These are phyloP conservation scores for Spiromastix sp. DNA, from an alignment of 2,329 filamentous ascomycete species.

Conservation along the genomic window DNA sequence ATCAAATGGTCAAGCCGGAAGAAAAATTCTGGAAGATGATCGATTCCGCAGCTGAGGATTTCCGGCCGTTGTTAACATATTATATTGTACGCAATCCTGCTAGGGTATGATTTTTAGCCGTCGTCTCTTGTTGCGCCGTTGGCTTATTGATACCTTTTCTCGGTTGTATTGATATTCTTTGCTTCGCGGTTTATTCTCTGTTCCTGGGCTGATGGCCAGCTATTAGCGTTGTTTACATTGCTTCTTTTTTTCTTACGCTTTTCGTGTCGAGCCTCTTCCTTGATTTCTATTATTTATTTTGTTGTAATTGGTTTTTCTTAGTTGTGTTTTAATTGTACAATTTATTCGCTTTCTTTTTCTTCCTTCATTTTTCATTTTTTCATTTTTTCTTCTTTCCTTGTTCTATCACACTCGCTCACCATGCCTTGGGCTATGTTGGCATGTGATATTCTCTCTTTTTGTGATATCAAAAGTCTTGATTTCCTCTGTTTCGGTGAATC, in stretches of 20 bases:
- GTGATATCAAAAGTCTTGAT: no score
- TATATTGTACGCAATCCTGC: slow-evolving; percentile 19
- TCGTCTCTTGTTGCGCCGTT: no score
- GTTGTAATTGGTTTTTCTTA: background rate
- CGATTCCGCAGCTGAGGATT: slow-evolving; percentile 19
- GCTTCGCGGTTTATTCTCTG: background rate
- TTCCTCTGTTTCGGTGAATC: no score
- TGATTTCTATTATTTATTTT: background rate
- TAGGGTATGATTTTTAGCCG: background rate
- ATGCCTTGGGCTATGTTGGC: no score
- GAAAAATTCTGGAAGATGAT: slow-evolving; percentile 21
- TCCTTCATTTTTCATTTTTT: slow-evolving; percentile 1
- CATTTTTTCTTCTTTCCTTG: background rate
- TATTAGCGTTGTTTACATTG: background rate
- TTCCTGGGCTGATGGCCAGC: background rate
- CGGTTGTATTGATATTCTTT: background rate
- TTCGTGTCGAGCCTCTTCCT: background rate
- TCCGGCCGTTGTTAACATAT: slow-evolving; percentile 27
- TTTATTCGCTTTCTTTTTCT: background rate
- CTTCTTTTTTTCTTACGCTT: background rate
- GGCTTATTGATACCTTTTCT: background rate
- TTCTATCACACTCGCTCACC: background rate
- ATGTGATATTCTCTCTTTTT: no score
- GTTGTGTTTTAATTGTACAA: background rate
- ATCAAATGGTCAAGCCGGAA: slow-evolving; percentile 19